phyloP scores from a whole-genome alignment of 495 filamentous ascomycete species.

The Aspergillus panamensis region DNA sequence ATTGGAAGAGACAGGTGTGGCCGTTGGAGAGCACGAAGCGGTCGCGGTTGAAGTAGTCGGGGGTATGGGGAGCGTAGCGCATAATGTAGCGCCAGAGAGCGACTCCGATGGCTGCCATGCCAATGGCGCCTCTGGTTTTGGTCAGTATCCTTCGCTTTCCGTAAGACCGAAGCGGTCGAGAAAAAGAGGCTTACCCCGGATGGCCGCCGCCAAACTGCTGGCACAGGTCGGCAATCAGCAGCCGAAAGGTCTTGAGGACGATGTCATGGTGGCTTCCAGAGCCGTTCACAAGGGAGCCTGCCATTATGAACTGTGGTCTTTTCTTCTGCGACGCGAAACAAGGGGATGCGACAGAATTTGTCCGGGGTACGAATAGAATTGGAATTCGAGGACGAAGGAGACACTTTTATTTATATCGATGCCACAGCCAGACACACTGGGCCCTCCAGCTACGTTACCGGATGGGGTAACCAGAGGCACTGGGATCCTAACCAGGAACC shows the following conservation, averaged over 20 bases:
- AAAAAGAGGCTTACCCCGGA: conserved; percentile 42
- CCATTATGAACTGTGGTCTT: conserved; percentile 15
- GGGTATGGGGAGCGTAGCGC: conserved; percentile 46
- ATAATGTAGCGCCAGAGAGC: conserved; percentile 52
- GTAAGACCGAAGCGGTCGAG: neutral
- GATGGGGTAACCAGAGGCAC: conserved; percentile 21
- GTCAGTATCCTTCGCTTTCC: conserved; percentile 3
- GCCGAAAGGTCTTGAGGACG: conserved; percentile 50
- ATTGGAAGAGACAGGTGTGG: conserved; percentile 60
- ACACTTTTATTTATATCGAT: conserved; percentile 14
- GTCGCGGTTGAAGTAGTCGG: conserved; percentile 50
- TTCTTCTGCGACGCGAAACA: conserved; percentile 16
- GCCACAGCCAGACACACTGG: neutral
- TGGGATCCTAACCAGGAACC: conserved; percentile 9
- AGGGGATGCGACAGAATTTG: conserved; percentile 12
- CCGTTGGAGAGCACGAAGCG: conserved; percentile 56
- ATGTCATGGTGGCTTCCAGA: conserved; percentile 38
- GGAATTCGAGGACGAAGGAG: neutral
- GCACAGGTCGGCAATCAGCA: conserved; percentile 57
- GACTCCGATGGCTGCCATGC: conserved; percentile 54
- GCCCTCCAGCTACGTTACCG: too few species aligned
- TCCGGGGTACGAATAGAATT: neutral
- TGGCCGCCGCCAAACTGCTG: conserved; percentile 58
- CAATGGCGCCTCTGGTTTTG: conserved; percentile 43
- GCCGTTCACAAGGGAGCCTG: conserved; percentile 23